phyloP scores from a whole-genome alignment of 2,329 filamentous ascomycete species.

The Exophiala aquamarina region DNA sequence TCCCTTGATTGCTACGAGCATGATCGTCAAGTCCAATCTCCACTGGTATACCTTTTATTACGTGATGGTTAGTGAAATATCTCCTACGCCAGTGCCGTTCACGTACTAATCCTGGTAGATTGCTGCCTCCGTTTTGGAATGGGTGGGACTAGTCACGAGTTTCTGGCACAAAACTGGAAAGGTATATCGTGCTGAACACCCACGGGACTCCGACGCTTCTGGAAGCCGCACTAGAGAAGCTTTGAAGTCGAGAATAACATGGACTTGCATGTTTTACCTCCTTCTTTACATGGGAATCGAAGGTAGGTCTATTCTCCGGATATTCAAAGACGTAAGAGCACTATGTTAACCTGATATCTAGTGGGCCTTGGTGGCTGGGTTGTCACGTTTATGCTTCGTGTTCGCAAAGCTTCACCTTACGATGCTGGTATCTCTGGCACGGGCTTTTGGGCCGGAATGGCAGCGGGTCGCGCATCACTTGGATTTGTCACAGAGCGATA shows the following conservation, averaged over 20 bases:
- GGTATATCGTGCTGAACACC: constrained; percentile 55
- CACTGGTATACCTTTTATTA: constrained; percentile 74
- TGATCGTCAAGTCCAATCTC: constrained; percentile 62
- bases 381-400: constrained; percentile 75
- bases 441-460: constrained; percentile 73
- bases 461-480: constrained; percentile 67
- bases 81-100: constrained; percentile 23
- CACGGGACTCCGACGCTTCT: constrained; percentile 25
- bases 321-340: background rate
- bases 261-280: constrained; percentile 70
- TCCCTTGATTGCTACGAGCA: constrained; percentile 68
- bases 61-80: constrained; percentile 51
- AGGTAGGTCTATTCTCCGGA: constrained; percentile 49
- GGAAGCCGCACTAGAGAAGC: constrained; percentile 40
- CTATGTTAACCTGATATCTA: too few species aligned
- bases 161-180: constrained; percentile 66
- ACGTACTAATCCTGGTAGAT: constrained; percentile 37
- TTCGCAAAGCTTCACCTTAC: constrained; percentile 68
- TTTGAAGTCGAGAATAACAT: constrained; percentile 53
- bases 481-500: constrained; percentile 68
- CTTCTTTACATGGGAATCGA: constrained; percentile 73
- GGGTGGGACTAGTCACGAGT: constrained; percentile 50
- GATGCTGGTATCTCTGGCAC: constrained; percentile 73
- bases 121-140: constrained; percentile 56
- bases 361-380: constrained; percentile 66